Evolutionary conservation across 371 early-diverging fungal species (phyloP).

Genomic region (Saksenaea vasiformis): DNA sequence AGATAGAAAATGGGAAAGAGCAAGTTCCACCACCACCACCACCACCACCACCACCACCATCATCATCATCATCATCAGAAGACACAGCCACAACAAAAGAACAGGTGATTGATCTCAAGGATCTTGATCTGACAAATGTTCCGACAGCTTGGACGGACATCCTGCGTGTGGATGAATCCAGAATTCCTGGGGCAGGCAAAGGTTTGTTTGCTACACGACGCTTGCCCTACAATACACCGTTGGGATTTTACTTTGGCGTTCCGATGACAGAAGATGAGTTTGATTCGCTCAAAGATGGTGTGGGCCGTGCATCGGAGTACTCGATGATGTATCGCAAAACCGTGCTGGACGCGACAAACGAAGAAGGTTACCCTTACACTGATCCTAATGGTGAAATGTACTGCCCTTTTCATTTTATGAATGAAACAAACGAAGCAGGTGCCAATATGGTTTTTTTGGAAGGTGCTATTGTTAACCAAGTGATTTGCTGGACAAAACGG

Average conservation of each 20-base stretch:
- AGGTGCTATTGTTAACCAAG: constrained; percentile 76
- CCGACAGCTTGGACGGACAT: constrained; percentile 57
- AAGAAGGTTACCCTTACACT: constrained; percentile 65
- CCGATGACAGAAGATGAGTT: constrained; percentile 92
- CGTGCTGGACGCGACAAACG: constrained; percentile 57
- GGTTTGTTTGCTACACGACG: constrained; percentile 78
- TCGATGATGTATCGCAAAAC: constrained; percentile 83
- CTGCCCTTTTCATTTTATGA: constrained; percentile 88
- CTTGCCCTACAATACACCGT: constrained; percentile 68
- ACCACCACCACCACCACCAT: not conserved
- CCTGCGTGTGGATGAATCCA: constrained; percentile 21
- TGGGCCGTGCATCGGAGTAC: constrained; percentile 65
- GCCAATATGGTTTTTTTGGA: constrained; percentile 74
- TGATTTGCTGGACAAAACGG: constrained; percentile 71
- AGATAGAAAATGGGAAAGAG: too few species aligned
- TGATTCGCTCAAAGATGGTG: constrained; percentile 80
- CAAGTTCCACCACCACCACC: too few species aligned
- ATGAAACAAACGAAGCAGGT: constrained; percentile 56
- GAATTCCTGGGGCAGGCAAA: constrained; percentile 50
- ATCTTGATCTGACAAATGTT: constrained; percentile 24
- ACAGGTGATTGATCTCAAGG: not conserved
- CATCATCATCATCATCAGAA: not conserved
- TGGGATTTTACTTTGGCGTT: constrained; percentile 93
- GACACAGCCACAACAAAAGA: not conserved
- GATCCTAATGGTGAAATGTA: constrained; percentile 60